Conservation (phyloP, 257 asterid species). For the Solanum peruvianum region DNA sequence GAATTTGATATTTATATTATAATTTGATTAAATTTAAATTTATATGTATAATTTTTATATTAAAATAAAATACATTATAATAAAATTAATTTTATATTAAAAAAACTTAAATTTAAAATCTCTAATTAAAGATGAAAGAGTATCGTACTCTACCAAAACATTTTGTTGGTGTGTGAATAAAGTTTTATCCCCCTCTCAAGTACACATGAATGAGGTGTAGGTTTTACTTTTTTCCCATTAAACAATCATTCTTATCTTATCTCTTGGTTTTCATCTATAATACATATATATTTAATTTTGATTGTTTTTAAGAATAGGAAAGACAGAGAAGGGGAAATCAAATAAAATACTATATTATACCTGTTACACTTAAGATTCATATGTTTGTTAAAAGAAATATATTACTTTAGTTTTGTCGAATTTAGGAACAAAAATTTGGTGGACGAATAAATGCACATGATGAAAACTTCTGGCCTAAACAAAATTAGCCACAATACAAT, state of each 20-base stretch:
- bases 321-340: neutral
- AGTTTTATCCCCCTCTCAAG: neutral
- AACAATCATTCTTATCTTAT: neutral
- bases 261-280: neutral
- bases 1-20: too few species aligned
- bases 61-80: fast-evolving
- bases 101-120: fast-evolving
- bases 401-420: neutral
- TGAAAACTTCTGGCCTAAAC: slow-evolving; percentile 21
- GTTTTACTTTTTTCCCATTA: neutral
- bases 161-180: neutral
- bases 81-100: fast-evolving
- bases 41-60: too few species aligned
- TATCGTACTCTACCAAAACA: too few species aligned
- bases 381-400: neutral
- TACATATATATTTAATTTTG: neutral
- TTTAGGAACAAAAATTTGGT: neutral
- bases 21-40: too few species aligned
- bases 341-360: neutral
- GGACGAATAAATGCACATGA: slow-evolving; percentile 8
- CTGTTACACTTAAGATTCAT: neutral
- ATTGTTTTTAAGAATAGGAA: neutral
- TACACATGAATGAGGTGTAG: neutral
- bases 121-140: neutral
- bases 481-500: slow-evolving; percentile 14